Percentiles rank a stretch among this genome's conserved stretches.
Evolutionary conservation across 1,284 basidiomycete genomes (phyloP).

Genomic region (Pseudozyma sp.): DNA sequence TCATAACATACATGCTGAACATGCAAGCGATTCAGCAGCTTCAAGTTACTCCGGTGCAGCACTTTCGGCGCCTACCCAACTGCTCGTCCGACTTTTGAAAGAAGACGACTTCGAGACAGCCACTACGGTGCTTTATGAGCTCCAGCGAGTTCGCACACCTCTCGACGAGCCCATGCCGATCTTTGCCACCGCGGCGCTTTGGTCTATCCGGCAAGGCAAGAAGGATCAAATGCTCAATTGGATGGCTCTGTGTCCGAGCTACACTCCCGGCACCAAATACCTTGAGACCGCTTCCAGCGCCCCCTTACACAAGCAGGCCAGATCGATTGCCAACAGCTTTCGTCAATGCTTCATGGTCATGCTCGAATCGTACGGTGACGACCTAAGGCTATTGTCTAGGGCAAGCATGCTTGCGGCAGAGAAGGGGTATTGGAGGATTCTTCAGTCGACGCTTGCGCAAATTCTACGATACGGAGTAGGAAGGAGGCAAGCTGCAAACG

Average conservation of each 20-base stretch:
- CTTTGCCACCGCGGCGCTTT: conserved; percentile 38
- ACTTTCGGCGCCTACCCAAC: conserved; percentile 22
- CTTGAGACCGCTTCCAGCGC: conserved; percentile 12
- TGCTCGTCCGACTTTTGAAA: conserved; percentile 42
- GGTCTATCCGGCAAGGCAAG: conserved; percentile 27
- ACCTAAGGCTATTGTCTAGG: conserved; percentile 25
- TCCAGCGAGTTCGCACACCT: conserved; percentile 17
- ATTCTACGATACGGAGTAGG: conserved; percentile 28
- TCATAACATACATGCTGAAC: background rate
- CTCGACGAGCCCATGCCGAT: conserved; percentile 21
- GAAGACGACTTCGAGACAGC: conserved; percentile 35
- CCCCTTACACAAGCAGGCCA: conserved; percentile 1
- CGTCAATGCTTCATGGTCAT: conserved; percentile 34
- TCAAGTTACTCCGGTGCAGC: background rate
- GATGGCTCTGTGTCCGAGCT: conserved; percentile 47
- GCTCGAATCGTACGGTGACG: conserved; percentile 33
- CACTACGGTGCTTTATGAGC: conserved; percentile 34
- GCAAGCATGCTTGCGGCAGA: conserved; percentile 32
- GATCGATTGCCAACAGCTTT: conserved; percentile 12
- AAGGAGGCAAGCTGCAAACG: background rate
- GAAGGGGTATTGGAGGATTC: conserved; percentile 30
- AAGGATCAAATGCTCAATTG: conserved; percentile 36
- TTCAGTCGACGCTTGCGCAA: conserved; percentile 33
- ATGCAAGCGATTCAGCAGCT: background rate
- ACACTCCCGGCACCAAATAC: conserved; percentile 6